Evolutionary conservation across 345 rosid species (phyloP).

Genomic region (Nasturtium officinale): DNA sequence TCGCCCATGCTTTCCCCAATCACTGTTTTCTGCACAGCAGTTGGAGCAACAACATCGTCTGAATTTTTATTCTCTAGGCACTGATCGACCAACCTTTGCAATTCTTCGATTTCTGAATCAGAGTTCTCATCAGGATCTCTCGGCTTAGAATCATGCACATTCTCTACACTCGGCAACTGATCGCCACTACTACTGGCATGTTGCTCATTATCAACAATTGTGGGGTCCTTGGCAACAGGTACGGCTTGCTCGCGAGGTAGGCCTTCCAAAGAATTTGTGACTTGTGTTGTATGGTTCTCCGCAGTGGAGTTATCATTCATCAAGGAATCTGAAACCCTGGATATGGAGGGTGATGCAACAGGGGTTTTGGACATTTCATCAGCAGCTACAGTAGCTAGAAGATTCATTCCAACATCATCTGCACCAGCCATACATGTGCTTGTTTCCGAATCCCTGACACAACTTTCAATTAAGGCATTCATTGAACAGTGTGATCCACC

Average conservation of each 20-base stretch:
- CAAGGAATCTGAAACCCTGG: slow-evolving; percentile 50
- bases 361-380: slow-evolving; percentile 80
- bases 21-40: slow-evolving; percentile 26
- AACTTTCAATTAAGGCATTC: slow-evolving; percentile 89
- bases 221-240: slow-evolving; percentile 38
- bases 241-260: slow-evolving; percentile 40
- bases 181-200: slow-evolving; percentile 29
- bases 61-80: slow-evolving; percentile 50
- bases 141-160: slow-evolving; percentile 34
- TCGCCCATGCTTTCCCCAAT: slow-evolving; percentile 38
- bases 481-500: slow-evolving; percentile 71
- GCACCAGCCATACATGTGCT: slow-evolving; percentile 50
- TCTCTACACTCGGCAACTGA: slow-evolving; percentile 39
- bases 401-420: slow-evolving; percentile 94
- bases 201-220: slow-evolving; percentile 43
- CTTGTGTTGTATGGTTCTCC: slow-evolving; percentile 46
- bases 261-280: slow-evolving; percentile 40
- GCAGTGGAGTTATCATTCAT: slow-evolving; percentile 41
- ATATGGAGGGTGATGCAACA: slow-evolving; percentile 54
- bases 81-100: slow-evolving; percentile 47
- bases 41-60: slow-evolving; percentile 34
- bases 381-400: slow-evolving; percentile 92
- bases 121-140: slow-evolving; percentile 44
- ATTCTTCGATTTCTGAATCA: slow-evolving; percentile 37
- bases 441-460: slow-evolving; percentile 68